Base-by-base conservation (phyloP, 345 rosid genomes). In the Eucalyptus curtisii region DNA sequence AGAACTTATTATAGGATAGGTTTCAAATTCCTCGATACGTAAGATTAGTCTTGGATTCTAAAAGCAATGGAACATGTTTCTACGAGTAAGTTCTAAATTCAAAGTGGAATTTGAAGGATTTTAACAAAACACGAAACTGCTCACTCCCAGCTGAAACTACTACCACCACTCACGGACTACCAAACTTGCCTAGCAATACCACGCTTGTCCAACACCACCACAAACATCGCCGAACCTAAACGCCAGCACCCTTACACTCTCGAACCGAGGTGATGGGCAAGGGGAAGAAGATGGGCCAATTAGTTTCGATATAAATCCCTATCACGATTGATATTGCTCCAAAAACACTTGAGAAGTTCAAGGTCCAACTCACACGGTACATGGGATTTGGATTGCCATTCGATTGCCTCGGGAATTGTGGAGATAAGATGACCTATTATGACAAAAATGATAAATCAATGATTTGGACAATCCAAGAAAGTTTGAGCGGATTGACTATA, bases 121-220 rank as follows among this genome's bases (percentile, higher is more conserved):
- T 52, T 0, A 19, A 52, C 24, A 52, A 52, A 52, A 52, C 55
- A 52, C 0, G 1, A 0, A 19, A 52, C 1, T 0, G 0, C 4
- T 52, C 24, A 3, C 57, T 19, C 24, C 55, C 0, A 3, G 4
- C 24, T 3, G 1, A 0, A 0, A 17, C 0, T 19, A 0, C 55
- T 52, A 19, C 10, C 25, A 19, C 2, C 24, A 52, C 57, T 52
- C 25, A 52, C 4, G 1, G 2, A 52, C 10, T 19, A 7, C 2
- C 25, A 3, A 52, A 19, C 24, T 7, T 7, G 24, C 0, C 10
- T 52, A 7, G 57, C 6, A 66, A 4, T 1, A 66, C 20, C 22
- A 31, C 0, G 3, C 40, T 15, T 8, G 10, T 66, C 0, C 1
- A 0, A 17, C 2, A 31, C 3, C 40, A 1, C 37, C 71, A 14